Evolutionary conservation across 208 protist genomes (phyloP).

Genomic region (Trypanosoma scelopori): DNA sequence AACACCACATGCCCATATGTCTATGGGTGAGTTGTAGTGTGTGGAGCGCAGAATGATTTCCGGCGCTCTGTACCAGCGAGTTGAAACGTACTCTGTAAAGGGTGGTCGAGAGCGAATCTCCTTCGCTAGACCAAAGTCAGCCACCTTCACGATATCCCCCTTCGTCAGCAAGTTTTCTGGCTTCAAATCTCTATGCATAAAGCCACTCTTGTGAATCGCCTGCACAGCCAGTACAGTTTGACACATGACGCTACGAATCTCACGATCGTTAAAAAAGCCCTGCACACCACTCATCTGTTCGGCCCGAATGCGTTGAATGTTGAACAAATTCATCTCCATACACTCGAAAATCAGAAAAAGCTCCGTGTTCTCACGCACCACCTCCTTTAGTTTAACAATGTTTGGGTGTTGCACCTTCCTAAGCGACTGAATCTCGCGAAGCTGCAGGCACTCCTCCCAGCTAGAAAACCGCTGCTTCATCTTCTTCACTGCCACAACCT

Average conservation of each 20-base stretch:
- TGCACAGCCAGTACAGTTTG: slow-evolving; percentile 84
- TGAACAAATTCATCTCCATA: slow-evolving; percentile 96
- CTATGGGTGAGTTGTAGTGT: slow-evolving; percentile 97
- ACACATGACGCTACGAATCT: slow-evolving; percentile 95
- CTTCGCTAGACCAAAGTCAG: slow-evolving; percentile 96
- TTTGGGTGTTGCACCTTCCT: slow-evolving; percentile 97
- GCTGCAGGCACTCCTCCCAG: slow-evolving; percentile 97
- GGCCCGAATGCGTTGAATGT: slow-evolving; percentile 92
- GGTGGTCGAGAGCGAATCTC: slow-evolving; percentile 96
- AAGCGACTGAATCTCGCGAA: slow-evolving; percentile 96
- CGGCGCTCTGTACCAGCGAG: slow-evolving; percentile 97
- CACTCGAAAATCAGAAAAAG: slow-evolving; percentile 98
- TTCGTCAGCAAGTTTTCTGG: slow-evolving; percentile 91
- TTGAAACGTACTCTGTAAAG: slow-evolving; percentile 98
- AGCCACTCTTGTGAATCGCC: slow-evolving; percentile 91
- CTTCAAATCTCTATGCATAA: slow-evolving; percentile 95
- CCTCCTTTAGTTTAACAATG: slow-evolving; percentile 97
- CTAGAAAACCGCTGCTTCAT: slow-evolving; percentile 98
- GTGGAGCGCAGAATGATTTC: slow-evolving; percentile 97
- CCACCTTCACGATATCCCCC: slow-evolving; percentile 94
- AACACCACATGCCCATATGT: slow-evolving; percentile 96
- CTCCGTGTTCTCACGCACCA: slow-evolving; percentile 97
- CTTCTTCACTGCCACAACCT: slow-evolving; percentile 98
- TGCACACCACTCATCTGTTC: slow-evolving; percentile 73
- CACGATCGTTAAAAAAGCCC: slow-evolving; percentile 90